Percentiles rank a stretch among this genome's conserved stretches.
Evolutionary conservation across 139 green algal genomes (phyloP).

Genomic region (Coelastrella sp.): DNA sequence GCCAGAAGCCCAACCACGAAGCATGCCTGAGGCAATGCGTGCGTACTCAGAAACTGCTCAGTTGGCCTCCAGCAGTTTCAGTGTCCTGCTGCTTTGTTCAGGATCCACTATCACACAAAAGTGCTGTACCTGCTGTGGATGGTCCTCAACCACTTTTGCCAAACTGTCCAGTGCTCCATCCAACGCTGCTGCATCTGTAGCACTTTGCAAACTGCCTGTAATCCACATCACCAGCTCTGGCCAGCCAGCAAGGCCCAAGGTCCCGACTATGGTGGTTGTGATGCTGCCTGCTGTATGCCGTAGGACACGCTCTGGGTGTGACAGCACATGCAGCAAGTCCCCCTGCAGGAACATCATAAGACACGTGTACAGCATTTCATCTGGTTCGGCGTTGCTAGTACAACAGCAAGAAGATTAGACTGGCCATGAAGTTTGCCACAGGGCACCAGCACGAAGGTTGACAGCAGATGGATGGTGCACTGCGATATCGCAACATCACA

Average conservation of each 20-base stretch:
- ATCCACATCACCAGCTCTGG: constrained; percentile 80
- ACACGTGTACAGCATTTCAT: background rate
- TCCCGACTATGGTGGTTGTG: constrained; percentile 68
- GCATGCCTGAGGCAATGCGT: too few relatives aligned
- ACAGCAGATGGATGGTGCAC: background rate
- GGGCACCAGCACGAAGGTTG: too few relatives aligned
- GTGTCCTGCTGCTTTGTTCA: too few relatives aligned
- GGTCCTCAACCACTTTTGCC: constrained; percentile 89
- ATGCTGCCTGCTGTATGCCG: constrained; percentile 89
- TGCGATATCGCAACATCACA: background rate
- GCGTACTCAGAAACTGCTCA: too few relatives aligned
- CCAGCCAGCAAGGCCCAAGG: constrained; percentile 77
- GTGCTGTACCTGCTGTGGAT: constrained; percentile 76
- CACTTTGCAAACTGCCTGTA: constrained; percentile 49
- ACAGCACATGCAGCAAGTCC: constrained; percentile 81
- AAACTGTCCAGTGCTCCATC: constrained; percentile 93
- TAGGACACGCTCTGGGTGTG: constrained; percentile 70
- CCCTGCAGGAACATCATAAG: constrained; percentile 49
- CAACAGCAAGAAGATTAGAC: too few relatives aligned
- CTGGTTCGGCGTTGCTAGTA: too few relatives aligned
- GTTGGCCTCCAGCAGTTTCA: too few relatives aligned
- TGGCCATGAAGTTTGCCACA: too few relatives aligned
- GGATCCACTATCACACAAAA: too few relatives aligned
- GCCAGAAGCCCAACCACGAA: too few relatives aligned
- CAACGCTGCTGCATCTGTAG: constrained; percentile 62